Base-by-base conservation (phyloP, 208 protist species). In the Leishmania gerbilli region DNA sequence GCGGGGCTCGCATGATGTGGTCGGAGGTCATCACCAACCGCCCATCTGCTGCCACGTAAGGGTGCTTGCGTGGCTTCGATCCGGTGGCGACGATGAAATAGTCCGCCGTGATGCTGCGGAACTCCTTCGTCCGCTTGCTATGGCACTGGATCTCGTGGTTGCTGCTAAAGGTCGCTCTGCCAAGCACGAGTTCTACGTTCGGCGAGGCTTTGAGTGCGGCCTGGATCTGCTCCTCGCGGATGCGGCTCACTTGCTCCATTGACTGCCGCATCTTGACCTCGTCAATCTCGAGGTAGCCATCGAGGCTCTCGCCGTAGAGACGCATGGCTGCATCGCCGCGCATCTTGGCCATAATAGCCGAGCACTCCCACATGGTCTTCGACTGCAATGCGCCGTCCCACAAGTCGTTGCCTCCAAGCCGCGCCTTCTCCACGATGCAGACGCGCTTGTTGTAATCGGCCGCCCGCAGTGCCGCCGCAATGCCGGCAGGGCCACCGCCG, bases 61-160 rank as follows among this genome's bases (percentile, higher is more conserved):
- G 92, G 86, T 95, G 92, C 67, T 88, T 72, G 1, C 81, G 82
- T 40, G 93, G 90, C 47, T 76, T 79, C 19, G 89, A 91, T 42
- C 93, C 93, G 15, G 93, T 97, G 31, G 93, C 93, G 71, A 97
- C 90, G 51, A 97, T 80, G 62, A 94, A 95, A 76, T 97, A 93
- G 80, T 97, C 92, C 17, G 93, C 90, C 34, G 85, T 86, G 53
- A 96, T 77, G n/a, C 75, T 87, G 45, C 80, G 81, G 77, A 91
- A 95, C 77, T 89, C 84, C 74, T 84, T 89, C 19, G 77, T 81
- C 40, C 77, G 76, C n/a, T 79, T 75, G 87, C 90, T 88, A 74
- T 90, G 80, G 62, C 89, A 84, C 56, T 91, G 84, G n/a, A 97
- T 77, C 79, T 91, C 87, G 49, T 86, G 37, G 58, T 91, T 58